Percentiles rank a stretch among this genome's conserved stretches.
Evolutionary conservation across 2,329 filamentous ascomycete genomes (phyloP).

Genomic region (Cytospora piceicola): DNA sequence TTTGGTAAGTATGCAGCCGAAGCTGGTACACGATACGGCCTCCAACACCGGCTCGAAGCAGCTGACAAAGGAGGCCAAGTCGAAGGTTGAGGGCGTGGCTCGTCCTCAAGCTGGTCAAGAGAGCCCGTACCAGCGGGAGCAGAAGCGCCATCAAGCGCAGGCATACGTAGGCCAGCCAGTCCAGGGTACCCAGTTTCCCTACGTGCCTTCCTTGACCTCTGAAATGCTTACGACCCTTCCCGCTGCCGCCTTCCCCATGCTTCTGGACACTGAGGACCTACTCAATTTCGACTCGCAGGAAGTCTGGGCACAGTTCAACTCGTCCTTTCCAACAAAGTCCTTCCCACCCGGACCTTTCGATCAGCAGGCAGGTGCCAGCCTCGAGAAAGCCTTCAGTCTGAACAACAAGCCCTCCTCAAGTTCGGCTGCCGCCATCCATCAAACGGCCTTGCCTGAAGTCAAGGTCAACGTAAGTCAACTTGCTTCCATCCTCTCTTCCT

Average conservation of each 20-base stretch:
- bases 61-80: not conserved
- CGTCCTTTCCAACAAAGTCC: not conserved
- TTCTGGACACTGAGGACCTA: not conserved
- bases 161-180: not conserved
- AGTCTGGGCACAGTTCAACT: not conserved
- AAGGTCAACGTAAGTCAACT: not conserved
- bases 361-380: not conserved
- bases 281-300: not conserved
- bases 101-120: not conserved
- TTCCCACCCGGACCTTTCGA: not conserved
- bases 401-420: not conserved
- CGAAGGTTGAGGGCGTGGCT: not conserved
- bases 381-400: not conserved
- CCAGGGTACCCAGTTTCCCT: not conserved
- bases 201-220: not conserved
- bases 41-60: not conserved
- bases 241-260: not conserved
- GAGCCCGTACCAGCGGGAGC: not conserved
- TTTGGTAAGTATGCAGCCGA: not conserved
- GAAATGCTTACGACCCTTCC: not conserved
- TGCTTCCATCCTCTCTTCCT: not conserved
- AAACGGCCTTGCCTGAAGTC: not conserved
- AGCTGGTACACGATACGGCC: not conserved
- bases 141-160: not conserved
- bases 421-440: not conserved